Base-by-base conservation (phyloP, 352 stramenopile species). In the Globisporangium iwayamae region DNA sequence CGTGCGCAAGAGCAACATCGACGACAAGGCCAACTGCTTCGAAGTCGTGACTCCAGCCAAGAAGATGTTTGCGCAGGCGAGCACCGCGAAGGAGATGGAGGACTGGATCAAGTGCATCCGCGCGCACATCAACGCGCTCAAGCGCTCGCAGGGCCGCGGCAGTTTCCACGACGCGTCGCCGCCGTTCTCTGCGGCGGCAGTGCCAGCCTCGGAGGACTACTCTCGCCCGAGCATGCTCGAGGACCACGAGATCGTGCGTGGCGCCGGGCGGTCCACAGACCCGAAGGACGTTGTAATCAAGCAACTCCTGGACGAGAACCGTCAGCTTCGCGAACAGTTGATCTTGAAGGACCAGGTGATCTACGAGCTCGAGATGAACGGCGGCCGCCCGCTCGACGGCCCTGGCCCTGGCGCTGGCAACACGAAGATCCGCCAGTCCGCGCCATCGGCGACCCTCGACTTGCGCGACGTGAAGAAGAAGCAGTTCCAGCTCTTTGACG, bases 211-310 rank as follows among this genome's bases (percentile, higher is more conserved):
- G 16, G 79, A 90, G 47, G 85, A 94, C 62, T 94, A 94, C 72
- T 89, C 83, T 9, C 83, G 85, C 8, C 85, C 83, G 14, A 93
- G 83, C 64, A 86, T 94, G 68, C 63, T 93, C 16, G 85, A 94
- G 58, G 82, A 90, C 67, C 85, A 93, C 50, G 85, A 94, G 60
- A 89, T 94, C 56, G 85, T 94, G n/a, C 82, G 82, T 20, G 79
- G 85, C 16, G 85, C 84, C 0, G 79, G 90, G 52, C 83, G 87
- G 45, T 91, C 81, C 25, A 87, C 83, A n/a, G 85, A 94, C 56
- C 85, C 85, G 4, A 94, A 94, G 57, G 85, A 94, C 63, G 65
- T 94, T 51, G 83, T 94, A 8, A 94, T 94, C 70, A 94, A 94
- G 70, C 85, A 94, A 56, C 57, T 94, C 8, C 59, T 94, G 43